Percentiles rank a stretch among this genome's conserved stretches.
These are phyloP conservation scores for Sporothrix dimorphospora DNA, from an alignment of 2,329 filamentous ascomycete species.

Conservation along the genomic window DNA sequence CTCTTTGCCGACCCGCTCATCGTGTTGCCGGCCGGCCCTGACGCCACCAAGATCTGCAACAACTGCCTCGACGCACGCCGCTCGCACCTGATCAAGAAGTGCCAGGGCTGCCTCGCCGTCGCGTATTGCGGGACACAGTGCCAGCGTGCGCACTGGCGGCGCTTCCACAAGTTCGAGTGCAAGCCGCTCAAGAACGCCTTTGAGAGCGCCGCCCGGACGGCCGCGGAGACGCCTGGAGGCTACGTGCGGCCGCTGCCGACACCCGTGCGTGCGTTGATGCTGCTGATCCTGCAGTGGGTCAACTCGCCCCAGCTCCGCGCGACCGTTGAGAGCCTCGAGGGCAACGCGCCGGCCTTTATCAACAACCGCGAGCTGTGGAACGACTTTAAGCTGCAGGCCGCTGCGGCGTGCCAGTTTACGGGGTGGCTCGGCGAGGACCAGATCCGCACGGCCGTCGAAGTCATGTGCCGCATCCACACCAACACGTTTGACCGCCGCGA, in stretches of 20 bases:
- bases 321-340: conserved; percentile 49
- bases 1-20: conserved; percentile 50
- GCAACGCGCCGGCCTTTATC: conserved; percentile 50
- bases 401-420: conserved; percentile 54
- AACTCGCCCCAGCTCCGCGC: conserved; percentile 32
- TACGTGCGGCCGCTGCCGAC: conserved; percentile 52
- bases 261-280: conserved; percentile 57
- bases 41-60: conserved; percentile 51
- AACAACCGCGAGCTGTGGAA: conserved; percentile 44
- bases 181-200: conserved; percentile 46
- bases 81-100: conserved; percentile 41
- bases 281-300: conserved; percentile 49
- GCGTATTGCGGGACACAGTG: conserved; percentile 60
- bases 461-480: conserved; percentile 62
- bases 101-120: conserved; percentile 56
- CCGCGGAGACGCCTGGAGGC: conserved; percentile 19
- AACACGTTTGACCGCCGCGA: conserved; percentile 64
- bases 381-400: conserved; percentile 54
- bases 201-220: conserved; percentile 29
- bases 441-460: conserved; percentile 48
- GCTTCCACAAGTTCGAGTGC: conserved; percentile 60
- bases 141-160: conserved; percentile 58
- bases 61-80: conserved; percentile 48
- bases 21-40: conserved; percentile 52
- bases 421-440: conserved; percentile 44